These are phyloP conservation scores for Platanus orientalis DNA, from an alignment of 164 flowering plant genomes.

Conservation along the genomic window DNA sequence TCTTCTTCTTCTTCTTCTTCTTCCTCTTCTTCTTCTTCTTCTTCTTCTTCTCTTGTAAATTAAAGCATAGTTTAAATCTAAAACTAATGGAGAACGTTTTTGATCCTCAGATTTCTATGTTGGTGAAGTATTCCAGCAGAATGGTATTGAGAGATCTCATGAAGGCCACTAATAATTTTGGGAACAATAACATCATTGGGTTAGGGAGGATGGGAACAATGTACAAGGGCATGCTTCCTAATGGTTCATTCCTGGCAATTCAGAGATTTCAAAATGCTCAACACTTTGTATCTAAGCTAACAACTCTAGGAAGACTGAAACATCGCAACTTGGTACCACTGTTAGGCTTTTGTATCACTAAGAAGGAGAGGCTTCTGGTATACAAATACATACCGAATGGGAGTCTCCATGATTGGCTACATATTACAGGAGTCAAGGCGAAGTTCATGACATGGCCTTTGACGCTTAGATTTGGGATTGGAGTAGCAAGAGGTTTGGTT, in stretches of 20 bases:
- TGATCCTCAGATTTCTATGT: constrained; percentile 44
- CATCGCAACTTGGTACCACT: constrained; percentile 22
- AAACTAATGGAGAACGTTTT: too few species aligned
- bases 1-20: background rate
- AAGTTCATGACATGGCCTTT: constrained; percentile 18
- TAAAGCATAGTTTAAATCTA: too few species aligned
- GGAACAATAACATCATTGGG: constrained; percentile 16
- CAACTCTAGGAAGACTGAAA: constrained; percentile 16
- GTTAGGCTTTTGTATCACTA: constrained; percentile 32
- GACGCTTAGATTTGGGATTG: constrained; percentile 17
- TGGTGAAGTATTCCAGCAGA: constrained; percentile 11
- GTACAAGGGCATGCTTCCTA: constrained; percentile 19
- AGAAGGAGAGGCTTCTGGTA: constrained; percentile 33
- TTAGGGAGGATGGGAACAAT: constrained; percentile 24
- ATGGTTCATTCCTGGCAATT: constrained; percentile 17
- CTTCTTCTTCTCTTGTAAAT: constrained; percentile 1
- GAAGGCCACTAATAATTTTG: constrained; percentile 23
- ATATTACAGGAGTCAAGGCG: constrained; percentile 5
- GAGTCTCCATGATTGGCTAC: constrained; percentile 23
- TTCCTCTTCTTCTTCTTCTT: background rate
- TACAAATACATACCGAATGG: constrained; percentile 33
- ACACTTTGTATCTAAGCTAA: constrained; percentile 19
- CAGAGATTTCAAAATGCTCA: constrained; percentile 21
- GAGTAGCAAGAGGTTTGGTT: constrained; percentile 23
- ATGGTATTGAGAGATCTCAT: constrained; percentile 21